Base-by-base conservation (phyloP, 163 green algal species). In the Scenedesmus sp. region DNA sequence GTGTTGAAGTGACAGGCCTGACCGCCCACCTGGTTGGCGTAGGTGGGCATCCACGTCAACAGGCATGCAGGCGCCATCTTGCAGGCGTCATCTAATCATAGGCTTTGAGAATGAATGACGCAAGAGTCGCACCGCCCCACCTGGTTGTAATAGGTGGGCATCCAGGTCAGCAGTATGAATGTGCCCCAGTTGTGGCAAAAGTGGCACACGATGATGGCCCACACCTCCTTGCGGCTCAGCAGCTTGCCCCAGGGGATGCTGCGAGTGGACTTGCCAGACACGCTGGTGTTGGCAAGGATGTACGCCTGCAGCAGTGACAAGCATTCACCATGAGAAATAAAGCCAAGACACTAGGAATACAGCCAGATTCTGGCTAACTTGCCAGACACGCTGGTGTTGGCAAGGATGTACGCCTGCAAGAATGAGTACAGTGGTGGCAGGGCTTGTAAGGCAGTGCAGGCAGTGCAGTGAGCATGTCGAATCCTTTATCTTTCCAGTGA, bases 171-270 rank as follows among this genome's bases (percentile, higher is more conserved):
- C 88, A 99, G 94, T 93, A 99, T 99, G 95, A 99, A 99, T 66
- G 97, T 98, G 88, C 98, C 98, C 97, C 97, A 99, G 94, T 99
- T 99, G 95, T 99, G 98, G 95, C 98, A 99, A 94, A 99, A 99
- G 95, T 99, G 98, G 84, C 93, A 97, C 5, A 98, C 60, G 90
- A 99, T 98, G 94, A 98, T 98, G 82, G 97, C 97, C 97, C 97
- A 98, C 87, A 98, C 95, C 93, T 97, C 95, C 34, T 93, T 95
- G 0, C 95, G 90, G 55, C 93, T 97, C 5, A 99, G 94, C 73
- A 99, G 94, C 83, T 94, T 88, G n/a, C 93, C 87, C 98, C 97
- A 99, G 26, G 97, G 97, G 82, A 99, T 97, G 54, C 57, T 86
- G 82, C 13, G 9, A 4, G 81, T 82, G 26, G 67, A 59, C 77